Evolutionary conservation across 257 asterid genomes (phyloP), one percentile per base, ranked within the genome.

Genomic region (Petrea volubilis): DNA sequence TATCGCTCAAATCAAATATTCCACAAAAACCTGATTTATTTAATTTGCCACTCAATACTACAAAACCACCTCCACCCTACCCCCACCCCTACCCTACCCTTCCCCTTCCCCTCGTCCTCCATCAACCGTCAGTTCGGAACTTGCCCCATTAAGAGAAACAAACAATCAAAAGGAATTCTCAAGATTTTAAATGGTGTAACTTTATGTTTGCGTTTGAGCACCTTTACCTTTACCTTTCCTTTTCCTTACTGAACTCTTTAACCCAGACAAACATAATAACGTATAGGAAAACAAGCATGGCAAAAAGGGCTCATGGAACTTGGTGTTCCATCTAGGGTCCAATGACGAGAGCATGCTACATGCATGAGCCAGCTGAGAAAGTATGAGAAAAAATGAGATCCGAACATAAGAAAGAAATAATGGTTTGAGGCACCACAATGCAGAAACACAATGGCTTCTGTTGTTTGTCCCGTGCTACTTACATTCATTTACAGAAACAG

Each of bases 401-500:
- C 3, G 47, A 41, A 41, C 15, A 34, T 31, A 44, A 14, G 17
- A 44, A 2, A 6, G 18, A 13, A 44, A 7, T 11, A 44, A 6
- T 0, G 18, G 14, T 44, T 44, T n/a, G 12, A 38, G 50, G 18
- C 52, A 38, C 24, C 61, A 20, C 1, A 33, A 51, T 31, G 50
- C 72, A 50, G 69, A 36, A 36, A 36, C 46, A 6, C 9, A 64
- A 15, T 2, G 55, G 2, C 31, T 56, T 29, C 41, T 31, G 0
- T 31, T 21, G 59, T 68, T 52, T 10, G 67, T 36, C 6, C 38
- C 27, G 31, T 52, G 34, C 7, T 75, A 27, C 46, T 44, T 76
- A 70, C 47, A 57, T 56, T 56, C 61, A 73, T 43, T 40, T 53
- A 41, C 67, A 74, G 15, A 24, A 25, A 24, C 60, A 58, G 34